Conservation (phyloP, 768 basidiomycete species). For the Nidularia pulvinata region DNA sequence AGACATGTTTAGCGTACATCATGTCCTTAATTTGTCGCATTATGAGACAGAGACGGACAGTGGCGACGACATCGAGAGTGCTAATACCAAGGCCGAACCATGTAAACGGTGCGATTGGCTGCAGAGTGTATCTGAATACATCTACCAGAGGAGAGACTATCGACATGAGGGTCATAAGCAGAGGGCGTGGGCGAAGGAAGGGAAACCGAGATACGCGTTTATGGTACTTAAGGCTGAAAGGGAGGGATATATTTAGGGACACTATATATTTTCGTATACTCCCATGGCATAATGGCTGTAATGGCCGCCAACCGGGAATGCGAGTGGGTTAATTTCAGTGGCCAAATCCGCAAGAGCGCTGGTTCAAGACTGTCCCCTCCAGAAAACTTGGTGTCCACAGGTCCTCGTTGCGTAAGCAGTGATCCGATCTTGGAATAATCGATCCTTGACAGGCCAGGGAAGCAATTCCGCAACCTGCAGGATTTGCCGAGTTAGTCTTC, state of each 20-base stretch:
- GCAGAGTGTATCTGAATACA: slow-evolving; percentile 50
- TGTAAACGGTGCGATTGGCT: slow-evolving; percentile 64
- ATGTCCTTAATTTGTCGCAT: slow-evolving; percentile 68
- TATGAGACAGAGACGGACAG: slow-evolving; percentile 67
- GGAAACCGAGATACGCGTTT: background rate
- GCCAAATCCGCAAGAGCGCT: slow-evolving; percentile 11
- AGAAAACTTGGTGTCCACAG: background rate
- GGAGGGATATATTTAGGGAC: too few species aligned
- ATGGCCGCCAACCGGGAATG: slow-evolving; percentile 83
- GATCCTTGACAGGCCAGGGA: slow-evolving; percentile 82
- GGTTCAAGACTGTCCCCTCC: background rate
- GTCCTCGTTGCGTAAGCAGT: slow-evolving; percentile 44
- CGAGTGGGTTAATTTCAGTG: slow-evolving; percentile 63
- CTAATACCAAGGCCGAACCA: slow-evolving; percentile 63
- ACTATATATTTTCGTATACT: too few species aligned
- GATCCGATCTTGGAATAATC: slow-evolving; percentile 73
- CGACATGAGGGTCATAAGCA: slow-evolving; percentile 20
- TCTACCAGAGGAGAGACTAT: slow-evolving; percentile 40
- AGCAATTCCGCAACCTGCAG: slow-evolving; percentile 92
- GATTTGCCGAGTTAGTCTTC: slow-evolving; percentile 90
- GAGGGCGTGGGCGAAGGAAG: background rate
- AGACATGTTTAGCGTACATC: slow-evolving; percentile 39
- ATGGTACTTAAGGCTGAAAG: too few species aligned
- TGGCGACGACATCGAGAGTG: slow-evolving; percentile 67
- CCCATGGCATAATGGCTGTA: slow-evolving; percentile 75